Base-by-base conservation (phyloP, 345 rosid genomes). In the Atalantia buxifolia region DNA sequence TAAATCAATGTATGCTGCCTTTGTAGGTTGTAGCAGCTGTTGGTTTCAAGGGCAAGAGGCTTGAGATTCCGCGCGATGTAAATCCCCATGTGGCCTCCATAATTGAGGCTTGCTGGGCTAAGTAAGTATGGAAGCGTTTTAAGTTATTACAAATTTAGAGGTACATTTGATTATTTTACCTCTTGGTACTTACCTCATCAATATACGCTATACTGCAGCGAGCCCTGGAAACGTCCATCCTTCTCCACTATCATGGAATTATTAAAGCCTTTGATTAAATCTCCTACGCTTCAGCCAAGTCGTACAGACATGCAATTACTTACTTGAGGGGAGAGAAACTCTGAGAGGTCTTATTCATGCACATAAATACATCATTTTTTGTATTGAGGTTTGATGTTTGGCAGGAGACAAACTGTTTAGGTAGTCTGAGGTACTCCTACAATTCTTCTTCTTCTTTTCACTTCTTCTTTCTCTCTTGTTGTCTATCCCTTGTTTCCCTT, bases 1-100 rank as follows among this genome's bases (percentile, higher is more conserved):
- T 36, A 27, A 57, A 66, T n/a, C 28, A 55, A 9, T 76, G 40
- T 67, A 36, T 42, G 27, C 42, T 66, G 31, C 73, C 80, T 71
- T 71, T 81, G 53, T 79, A 96, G 99, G 99, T 97, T 84, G 99
- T 97, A 73, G 99, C 99, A 69, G 99, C 98, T 48, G 99, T 97
- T 84, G 99, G 98, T 69, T 97, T 97, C 84, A 94, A 89, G 86
- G 81, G 87, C 62, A 92, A 89, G 83, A 90, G 99, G 81, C 98
- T 94, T 81, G 99, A 94, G 77, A 94, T 97, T 82, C 98, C 99
- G 0, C 86, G 84, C 9, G 86, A 93, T 87, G 73, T 94, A 77
- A 93, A 97, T 82, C 97, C 94, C 75, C 93, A 85, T 22, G 90
- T 97, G 69, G 98, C 97, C 66, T 78, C 90, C 35, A 81, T 97